Evolutionary conservation across 306 rosid species (phyloP).

Genomic region (Echinosophora koreensis): DNA sequence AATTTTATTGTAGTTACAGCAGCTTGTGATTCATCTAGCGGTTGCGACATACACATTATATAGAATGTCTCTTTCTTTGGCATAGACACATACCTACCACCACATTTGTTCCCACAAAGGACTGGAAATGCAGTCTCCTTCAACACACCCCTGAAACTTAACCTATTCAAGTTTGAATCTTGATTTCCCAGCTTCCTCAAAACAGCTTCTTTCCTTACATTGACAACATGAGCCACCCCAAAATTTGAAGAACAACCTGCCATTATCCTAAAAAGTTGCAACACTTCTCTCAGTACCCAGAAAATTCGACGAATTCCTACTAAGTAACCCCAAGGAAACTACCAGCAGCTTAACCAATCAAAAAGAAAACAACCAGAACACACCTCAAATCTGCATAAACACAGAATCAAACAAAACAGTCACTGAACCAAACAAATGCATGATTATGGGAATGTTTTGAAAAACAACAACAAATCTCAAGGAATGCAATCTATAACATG

Average conservation of each 20-base stretch:
- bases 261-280: constrained; percentile 50
- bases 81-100: constrained; percentile 39
- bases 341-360: constrained; percentile 8
- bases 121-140: constrained; percentile 56
- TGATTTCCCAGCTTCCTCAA: constrained; percentile 56
- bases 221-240: constrained; percentile 52
- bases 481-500: neutral
- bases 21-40: constrained; percentile 55
- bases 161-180: constrained; percentile 41
- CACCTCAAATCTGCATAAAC: constrained; percentile 38
- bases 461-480: constrained; percentile 6
- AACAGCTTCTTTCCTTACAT: constrained; percentile 53
- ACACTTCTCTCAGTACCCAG: constrained; percentile 36
- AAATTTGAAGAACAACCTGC: constrained; percentile 62
- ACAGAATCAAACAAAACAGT: constrained; percentile 25
- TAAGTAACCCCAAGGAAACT: constrained; percentile 34
- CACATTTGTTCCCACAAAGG: constrained; percentile 44
- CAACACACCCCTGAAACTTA: constrained; percentile 56
- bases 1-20: constrained; percentile 46
- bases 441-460: neutral
- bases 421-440: constrained; percentile 35
- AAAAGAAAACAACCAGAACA: constrained; percentile 18
- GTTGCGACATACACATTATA: constrained; percentile 56
- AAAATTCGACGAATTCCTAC: constrained; percentile 56
- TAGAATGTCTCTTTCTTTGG: constrained; percentile 50